Base-by-base conservation (phyloP, 345 rosid genomes). In the Bruguiera gymnorhiza region DNA sequence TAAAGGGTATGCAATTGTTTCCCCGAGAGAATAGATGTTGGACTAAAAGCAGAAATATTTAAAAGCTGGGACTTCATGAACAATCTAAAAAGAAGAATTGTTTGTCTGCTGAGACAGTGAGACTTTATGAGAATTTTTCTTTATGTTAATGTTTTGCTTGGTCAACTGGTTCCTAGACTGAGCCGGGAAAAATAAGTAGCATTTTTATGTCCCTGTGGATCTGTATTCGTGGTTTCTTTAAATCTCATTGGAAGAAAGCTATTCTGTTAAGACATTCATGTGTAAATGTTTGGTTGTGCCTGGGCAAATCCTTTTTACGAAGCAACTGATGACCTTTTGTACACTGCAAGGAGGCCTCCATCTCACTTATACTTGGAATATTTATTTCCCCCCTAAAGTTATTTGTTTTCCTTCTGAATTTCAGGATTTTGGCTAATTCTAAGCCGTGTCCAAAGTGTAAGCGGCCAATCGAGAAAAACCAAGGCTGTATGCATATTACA, bases 401-500 rank as follows among this genome's bases (percentile, higher is more conserved):
- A 36, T 63, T 37, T 37, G 24, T 61, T 10, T 37, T 37, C 46
- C 29, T 60, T 34, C 20, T 63, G 29, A 65, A 24, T 60, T 73
- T 68, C 77, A 77, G 81, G 81, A 77, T 78, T 67, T 60, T 79
- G 73, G 82, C 82, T 48, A 74, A 79, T 60, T 74, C 82, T 51
- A 79, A 79, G 75, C 82, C 82, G 15, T 79, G 82, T 37, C 82
- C 82, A 29, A 75, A 71, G 67, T 79, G 82, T 64, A 75, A 75
- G 67, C 67, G 78, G 19, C 82, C 82, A 3, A 79, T 79, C 52
- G 82, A 79, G 76, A 79, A 79, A 69, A 79, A 79, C 58, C 76
- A 70, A 70, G 82, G 79, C 16, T 75, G 82, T 55, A 79, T 74
- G 76, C 82, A 79, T 54, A 79, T 79, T 60, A 88, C 93, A 30